phyloP scores from a whole-genome alignment of 371 early-diverging fungal genomes.

The Mucor circinelloides region DNA sequence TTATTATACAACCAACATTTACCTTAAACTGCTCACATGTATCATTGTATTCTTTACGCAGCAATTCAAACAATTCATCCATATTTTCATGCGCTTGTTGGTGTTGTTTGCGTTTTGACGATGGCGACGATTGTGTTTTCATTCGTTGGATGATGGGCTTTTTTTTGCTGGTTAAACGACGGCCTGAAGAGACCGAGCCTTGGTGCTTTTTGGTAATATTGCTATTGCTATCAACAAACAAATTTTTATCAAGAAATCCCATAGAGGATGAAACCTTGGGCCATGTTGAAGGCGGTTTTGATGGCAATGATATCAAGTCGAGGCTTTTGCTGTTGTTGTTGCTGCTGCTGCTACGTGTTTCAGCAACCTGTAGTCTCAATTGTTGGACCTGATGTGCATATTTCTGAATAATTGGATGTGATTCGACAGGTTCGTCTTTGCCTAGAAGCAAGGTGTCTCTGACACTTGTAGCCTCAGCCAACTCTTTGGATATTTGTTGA shows the following conservation, averaged over 20 bases:
- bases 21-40: background rate
- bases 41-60: conserved; percentile 8
- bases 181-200: conserved; percentile 6
- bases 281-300: background rate
- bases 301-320: background rate
- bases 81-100: conserved; percentile 4
- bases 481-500: conserved; percentile 35
- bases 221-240: background rate
- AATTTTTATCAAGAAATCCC: background rate
- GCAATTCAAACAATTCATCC: conserved; percentile 2
- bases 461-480: conserved; percentile 46
- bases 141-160: conserved; percentile 12
- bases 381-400: conserved; percentile 37
- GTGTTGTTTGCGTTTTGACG: background rate
- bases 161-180: conserved; percentile 3
- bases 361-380: conserved; percentile 43
- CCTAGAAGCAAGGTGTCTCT: conserved; percentile 47
- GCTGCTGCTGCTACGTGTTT: conserved; percentile 26
- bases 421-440: conserved; percentile 18
- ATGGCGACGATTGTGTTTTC: background rate
- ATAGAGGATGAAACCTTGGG: conserved; percentile 2
- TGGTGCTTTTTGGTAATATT: background rate
- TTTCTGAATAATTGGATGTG: conserved; percentile 48
- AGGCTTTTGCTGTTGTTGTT: background rate
- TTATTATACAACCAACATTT: background rate